A percentile compares a stretch with the other conserved stretches of the same genome.
Conservation (phyloP, 108 stramenopile genomes). For the Cyclotella sp. region DNA sequence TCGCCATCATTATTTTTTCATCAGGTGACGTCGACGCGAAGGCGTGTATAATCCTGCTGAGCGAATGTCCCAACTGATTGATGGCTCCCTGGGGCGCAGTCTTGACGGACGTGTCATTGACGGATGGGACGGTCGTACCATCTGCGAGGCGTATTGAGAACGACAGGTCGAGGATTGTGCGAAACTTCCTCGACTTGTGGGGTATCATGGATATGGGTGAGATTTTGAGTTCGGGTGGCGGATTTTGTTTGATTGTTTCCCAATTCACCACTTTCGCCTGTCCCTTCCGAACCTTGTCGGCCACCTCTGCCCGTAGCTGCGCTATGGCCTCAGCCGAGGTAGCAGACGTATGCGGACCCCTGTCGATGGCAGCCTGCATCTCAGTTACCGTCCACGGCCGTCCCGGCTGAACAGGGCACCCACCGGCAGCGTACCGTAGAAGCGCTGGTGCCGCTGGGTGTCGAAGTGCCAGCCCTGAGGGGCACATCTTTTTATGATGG, state of each 20-base stretch:
- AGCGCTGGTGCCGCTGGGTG: conserved; percentile 19
- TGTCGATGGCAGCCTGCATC: conserved; percentile 17
- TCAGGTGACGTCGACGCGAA: conserved; percentile 8
- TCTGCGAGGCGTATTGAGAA: neutral
- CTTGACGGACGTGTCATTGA: conserved; percentile 5
- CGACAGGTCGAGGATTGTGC: conserved; percentile 18
- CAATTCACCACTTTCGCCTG: conserved; percentile 14
- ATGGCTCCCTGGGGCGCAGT: conserved; percentile 15
- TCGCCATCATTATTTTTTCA: conserved; percentile 22
- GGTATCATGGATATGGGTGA: conserved; percentile 28
- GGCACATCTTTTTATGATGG: conserved; percentile 12
- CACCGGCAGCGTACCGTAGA: conserved; percentile 4
- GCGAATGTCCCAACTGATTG: conserved; percentile 18
- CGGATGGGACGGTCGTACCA: neutral
- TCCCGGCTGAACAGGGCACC: conserved; percentile 25
- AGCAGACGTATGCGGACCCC: conserved; percentile 31
- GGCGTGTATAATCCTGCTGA: conserved; percentile 5
- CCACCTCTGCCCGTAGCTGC: conserved; percentile 4
- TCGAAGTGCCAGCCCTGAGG: conserved; percentile 1
- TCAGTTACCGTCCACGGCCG: conserved; percentile 11
- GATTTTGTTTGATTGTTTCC: conserved; percentile 16
- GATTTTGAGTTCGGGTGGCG: conserved; percentile 10
- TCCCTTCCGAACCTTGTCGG: neutral
- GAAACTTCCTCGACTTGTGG: conserved; percentile 12
- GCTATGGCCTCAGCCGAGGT: conserved; percentile 2